Conservation (phyloP, 768 basidiomycete species). For the Mycena belliarum region DNA sequence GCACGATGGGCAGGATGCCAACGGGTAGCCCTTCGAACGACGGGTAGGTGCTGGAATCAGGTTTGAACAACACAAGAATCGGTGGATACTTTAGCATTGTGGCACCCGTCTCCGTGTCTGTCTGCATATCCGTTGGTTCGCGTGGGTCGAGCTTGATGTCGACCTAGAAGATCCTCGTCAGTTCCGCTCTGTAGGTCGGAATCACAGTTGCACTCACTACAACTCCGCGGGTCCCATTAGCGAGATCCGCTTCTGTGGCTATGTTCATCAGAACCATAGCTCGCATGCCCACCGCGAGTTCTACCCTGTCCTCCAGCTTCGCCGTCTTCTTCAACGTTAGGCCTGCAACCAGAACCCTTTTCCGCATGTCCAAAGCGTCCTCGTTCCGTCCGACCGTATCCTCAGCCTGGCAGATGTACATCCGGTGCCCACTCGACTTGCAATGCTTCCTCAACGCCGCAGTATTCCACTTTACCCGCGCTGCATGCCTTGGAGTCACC, state of each 20-base stretch:
- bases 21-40: constrained; percentile 28
- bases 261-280: constrained; percentile 40
- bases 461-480: constrained; percentile 30
- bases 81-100: constrained; percentile 34
- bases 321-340: constrained; percentile 15
- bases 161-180: too few species aligned
- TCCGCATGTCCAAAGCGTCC: constrained; percentile 7
- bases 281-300: constrained; percentile 37
- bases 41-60: constrained; percentile 18
- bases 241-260: constrained; percentile 9
- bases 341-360: constrained; percentile 26
- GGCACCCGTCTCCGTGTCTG: constrained; percentile 2
- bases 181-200: too few species aligned
- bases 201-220: too few species aligned
- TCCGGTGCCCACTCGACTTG: too few species aligned
- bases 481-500: constrained; percentile 33
- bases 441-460: too few species aligned
- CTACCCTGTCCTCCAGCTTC: constrained; percentile 24
- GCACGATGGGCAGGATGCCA: constrained; percentile 29
- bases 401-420: background rate
- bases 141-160: constrained; percentile 34
- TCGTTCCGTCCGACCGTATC: background rate
- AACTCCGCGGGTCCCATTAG: constrained; percentile 40
- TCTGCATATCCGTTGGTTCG: constrained; percentile 21
- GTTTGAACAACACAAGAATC: constrained; percentile 32